Percentiles rank a stretch among this genome's conserved stretches.
Conservation (phyloP, 345 rosid genomes). For the Eucalyptus curtisii region DNA sequence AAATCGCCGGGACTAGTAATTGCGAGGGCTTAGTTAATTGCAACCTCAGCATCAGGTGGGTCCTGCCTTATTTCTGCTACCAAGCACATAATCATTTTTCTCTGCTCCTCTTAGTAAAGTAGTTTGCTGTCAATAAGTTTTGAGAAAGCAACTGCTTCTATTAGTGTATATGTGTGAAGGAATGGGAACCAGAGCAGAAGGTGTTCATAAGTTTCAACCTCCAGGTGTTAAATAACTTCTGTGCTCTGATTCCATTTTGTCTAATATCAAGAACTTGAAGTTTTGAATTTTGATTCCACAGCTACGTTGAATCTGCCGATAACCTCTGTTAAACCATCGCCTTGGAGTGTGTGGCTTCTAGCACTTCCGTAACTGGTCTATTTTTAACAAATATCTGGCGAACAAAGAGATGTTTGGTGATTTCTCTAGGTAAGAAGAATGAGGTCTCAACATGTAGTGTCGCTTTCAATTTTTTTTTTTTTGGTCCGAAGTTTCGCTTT, state of each 20-base stretch:
- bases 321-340: neutral
- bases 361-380: neutral
- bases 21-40: neutral
- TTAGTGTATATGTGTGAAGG: neutral
- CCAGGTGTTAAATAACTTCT: neutral
- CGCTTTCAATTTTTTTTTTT: no score
- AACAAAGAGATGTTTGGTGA: neutral
- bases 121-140: neutral
- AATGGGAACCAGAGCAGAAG: neutral
- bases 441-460: neutral
- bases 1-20: neutral
- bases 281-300: neutral
- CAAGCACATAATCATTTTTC: neutral
- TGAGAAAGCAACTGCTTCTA: neutral
- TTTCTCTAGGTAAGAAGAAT: neutral
- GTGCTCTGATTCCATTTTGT: neutral
- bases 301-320: neutral
- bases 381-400: neutral
- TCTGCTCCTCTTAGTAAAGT: neutral
- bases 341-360: neutral
- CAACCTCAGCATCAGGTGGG: conserved; percentile 65
- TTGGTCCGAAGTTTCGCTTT: neutral
- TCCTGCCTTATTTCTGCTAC: neutral
- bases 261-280: neutral
- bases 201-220: neutral